Evolutionary conservation across 75 land plant genomes (phyloP).

Genomic region (Picea glauca): DNA sequence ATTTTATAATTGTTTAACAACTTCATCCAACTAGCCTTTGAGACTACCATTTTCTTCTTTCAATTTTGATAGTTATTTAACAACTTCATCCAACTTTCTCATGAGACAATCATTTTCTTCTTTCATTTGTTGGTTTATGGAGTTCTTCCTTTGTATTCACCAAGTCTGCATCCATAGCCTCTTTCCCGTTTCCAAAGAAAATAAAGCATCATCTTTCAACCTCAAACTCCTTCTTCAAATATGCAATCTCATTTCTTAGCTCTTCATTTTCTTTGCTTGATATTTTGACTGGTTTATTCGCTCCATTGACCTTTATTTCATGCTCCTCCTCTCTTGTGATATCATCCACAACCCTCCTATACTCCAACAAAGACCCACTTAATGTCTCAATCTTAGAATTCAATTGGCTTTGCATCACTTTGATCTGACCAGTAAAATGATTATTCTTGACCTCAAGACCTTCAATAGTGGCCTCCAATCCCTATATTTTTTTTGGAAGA

Average conservation of each 20-base stretch:
- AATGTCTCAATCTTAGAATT: too few relatives aligned
- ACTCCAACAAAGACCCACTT: too few relatives aligned
- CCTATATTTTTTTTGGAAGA: too few relatives aligned
- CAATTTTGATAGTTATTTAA: background rate
- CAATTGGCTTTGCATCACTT: too few relatives aligned
- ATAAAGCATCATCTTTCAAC: too few relatives aligned
- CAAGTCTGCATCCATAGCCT: background rate
- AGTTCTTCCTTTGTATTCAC: background rate
- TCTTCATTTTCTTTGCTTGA: background rate
- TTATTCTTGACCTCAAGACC: too few relatives aligned
- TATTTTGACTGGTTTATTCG: background rate
- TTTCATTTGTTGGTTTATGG: background rate
- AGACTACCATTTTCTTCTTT: background rate
- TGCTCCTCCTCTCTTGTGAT: background rate
- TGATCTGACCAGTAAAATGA: too few relatives aligned
- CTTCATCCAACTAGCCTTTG: background rate
- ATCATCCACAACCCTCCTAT: too few relatives aligned
- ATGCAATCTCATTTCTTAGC: background rate
- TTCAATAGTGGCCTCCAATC: too few relatives aligned
- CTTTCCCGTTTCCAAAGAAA: background rate
- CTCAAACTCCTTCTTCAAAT: background rate
- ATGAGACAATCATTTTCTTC: background rate
- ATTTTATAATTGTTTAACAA: background rate
- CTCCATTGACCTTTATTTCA: background rate
- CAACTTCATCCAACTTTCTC: background rate